Evolutionary conservation across 495 filamentous ascomycete genomes (phyloP).

Genomic region (Jackrogersella multiformis): DNA sequence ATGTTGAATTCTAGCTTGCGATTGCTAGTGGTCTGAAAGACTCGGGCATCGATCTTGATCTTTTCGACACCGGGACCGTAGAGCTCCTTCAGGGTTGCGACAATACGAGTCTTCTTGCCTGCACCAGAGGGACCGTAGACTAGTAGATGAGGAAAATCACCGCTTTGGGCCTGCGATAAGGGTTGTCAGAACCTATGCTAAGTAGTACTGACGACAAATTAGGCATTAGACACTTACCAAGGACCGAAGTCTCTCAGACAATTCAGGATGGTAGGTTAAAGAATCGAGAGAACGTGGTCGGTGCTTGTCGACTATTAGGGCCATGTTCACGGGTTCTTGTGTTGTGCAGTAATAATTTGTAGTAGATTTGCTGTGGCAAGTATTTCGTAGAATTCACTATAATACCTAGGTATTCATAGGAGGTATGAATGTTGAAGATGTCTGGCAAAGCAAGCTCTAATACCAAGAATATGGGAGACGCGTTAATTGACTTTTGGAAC

Average conservation of each 20-base stretch:
- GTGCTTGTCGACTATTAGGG: slow-evolving; percentile 92
- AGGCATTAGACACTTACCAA: slow-evolving; percentile 70
- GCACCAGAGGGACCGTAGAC: slow-evolving; percentile 96
- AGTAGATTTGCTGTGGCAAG: neutral
- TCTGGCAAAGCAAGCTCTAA: neutral
- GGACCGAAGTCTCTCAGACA: slow-evolving; percentile 86
- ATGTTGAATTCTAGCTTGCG: slow-evolving; percentile 99
- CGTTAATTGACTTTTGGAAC: slow-evolving; percentile 45
- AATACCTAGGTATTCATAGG: neutral
- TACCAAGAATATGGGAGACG: slow-evolving; percentile 28
- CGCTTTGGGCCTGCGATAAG: slow-evolving; percentile 80
- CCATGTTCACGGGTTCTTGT: slow-evolving; percentile 51
- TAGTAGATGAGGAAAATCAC: slow-evolving; percentile 96
- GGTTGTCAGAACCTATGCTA: slow-evolving; percentile 27
- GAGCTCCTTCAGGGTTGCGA: slow-evolving; percentile 90
- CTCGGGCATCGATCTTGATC: slow-evolving; percentile 95
- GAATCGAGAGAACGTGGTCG: slow-evolving; percentile 88
- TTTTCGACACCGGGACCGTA: slow-evolving; percentile 94
- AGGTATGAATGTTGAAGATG: neutral
- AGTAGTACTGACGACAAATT: neutral
- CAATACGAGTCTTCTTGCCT: slow-evolving; percentile 96
- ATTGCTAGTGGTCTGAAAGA: slow-evolving; percentile 94
- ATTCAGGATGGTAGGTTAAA: slow-evolving; percentile 86
- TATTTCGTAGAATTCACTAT: neutral
- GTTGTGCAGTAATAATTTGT: neutral